phyloP scores from a whole-genome alignment of 805 yeast genomes.

The Candida tibetensis region DNA sequence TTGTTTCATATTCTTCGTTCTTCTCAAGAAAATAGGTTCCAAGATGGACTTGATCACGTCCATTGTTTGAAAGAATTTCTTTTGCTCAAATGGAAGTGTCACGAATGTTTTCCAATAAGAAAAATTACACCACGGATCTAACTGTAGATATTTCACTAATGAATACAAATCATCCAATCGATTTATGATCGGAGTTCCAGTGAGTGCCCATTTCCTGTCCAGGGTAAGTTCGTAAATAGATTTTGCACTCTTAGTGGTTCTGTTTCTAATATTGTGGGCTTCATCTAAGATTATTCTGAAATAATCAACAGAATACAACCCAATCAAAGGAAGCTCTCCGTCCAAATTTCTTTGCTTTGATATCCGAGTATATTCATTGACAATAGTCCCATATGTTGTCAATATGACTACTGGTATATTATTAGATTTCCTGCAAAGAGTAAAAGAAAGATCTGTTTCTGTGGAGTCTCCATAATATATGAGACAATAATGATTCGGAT shows the following conservation, averaged over 20 bases:
- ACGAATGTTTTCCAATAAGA: constrained; percentile 86
- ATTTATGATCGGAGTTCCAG: constrained; percentile 93
- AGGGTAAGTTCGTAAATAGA: constrained; percentile 68
- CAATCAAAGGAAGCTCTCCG: constrained; percentile 37
- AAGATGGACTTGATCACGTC: constrained; percentile 81
- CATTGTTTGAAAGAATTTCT: constrained; percentile 67
- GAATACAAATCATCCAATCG: constrained; percentile 84
- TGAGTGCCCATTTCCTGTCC: constrained; percentile 74
- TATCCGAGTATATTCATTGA: constrained; percentile 64
- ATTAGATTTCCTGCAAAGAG: constrained; percentile 37
- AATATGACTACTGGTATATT: constrained; percentile 66
- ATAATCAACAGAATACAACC: constrained; percentile 70
- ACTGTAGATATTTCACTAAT: constrained; percentile 63
- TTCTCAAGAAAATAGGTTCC: constrained; percentile 76
- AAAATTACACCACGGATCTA: constrained; percentile 90
- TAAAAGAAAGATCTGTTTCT: constrained; percentile 46
- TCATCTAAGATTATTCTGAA: constrained; percentile 82
- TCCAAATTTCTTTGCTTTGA: constrained; percentile 26
- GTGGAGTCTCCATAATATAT: constrained; percentile 75
- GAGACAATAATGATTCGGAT: constrained; percentile 43
- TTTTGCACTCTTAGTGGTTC: constrained; percentile 73
- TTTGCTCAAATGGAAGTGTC: constrained; percentile 77
- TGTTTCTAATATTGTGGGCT: constrained; percentile 84
- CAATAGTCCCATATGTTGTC: constrained; percentile 86
- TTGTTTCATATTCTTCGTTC: constrained; percentile 84